phyloP scores from a whole-genome alignment of 2,329 filamentous ascomycete genomes.

The Cytospora leucostoma region DNA sequence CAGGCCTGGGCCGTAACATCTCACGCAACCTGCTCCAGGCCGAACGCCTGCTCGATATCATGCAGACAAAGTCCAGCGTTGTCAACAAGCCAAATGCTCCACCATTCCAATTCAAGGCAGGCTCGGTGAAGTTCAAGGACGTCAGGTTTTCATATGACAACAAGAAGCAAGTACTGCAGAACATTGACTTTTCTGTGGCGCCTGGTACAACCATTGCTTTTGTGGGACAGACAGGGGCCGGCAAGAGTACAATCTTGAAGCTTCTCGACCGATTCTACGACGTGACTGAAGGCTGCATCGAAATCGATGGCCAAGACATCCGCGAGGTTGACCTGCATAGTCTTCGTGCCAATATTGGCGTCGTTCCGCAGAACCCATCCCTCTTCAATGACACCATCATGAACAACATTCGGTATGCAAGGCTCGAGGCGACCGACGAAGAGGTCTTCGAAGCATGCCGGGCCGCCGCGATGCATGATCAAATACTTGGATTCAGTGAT shows the following conservation, averaged over 20 bases:
- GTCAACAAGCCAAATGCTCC: constrained; percentile 53
- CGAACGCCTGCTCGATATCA: constrained; percentile 58
- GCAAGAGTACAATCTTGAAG: constrained; percentile 60
- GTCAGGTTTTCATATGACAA: constrained; percentile 63
- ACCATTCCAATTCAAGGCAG: constrained; percentile 52
- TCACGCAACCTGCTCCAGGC: constrained; percentile 60
- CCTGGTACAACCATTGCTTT: constrained; percentile 48
- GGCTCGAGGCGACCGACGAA: constrained; percentile 54
- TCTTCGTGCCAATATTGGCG: constrained; percentile 55
- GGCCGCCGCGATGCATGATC: constrained; percentile 60
- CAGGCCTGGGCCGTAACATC: constrained; percentile 56
- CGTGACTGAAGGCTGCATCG: constrained; percentile 53
- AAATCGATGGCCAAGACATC: constrained; percentile 59
- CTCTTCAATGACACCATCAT: constrained; percentile 61
- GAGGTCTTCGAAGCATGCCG: constrained; percentile 57
- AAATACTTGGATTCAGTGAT: constrained; percentile 56
- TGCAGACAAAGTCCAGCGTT: constrained; percentile 58
- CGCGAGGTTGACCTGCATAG: constrained; percentile 54
- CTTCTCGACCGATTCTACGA: constrained; percentile 63
- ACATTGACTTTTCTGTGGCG: constrained; percentile 52
- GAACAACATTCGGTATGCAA: constrained; percentile 61
- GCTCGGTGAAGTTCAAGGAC: constrained; percentile 55
- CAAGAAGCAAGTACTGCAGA: constrained; percentile 58
- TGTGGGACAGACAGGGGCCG: constrained; percentile 61
- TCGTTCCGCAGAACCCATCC: constrained; percentile 58